Evolutionary conservation across 2,329 filamentous ascomycete species (phyloP).

Genomic region (Botrytis porri): DNA sequence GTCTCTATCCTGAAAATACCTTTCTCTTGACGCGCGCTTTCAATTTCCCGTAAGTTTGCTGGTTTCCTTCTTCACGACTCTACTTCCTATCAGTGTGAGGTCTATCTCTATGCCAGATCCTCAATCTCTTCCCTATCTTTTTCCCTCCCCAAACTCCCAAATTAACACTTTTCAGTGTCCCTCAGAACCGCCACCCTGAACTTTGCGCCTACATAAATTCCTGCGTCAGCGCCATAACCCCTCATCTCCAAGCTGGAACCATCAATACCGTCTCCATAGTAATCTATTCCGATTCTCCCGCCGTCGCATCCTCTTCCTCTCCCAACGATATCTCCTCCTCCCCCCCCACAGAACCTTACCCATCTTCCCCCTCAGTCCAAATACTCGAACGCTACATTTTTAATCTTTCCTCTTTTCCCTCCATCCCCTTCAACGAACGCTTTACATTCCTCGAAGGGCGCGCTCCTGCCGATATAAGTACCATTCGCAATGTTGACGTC

Average conservation of each 20-base stretch:
- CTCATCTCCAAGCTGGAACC: constrained; percentile 1
- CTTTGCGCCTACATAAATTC: constrained; percentile 49
- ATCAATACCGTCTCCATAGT: constrained; percentile 36
- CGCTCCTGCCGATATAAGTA: constrained; percentile 15
- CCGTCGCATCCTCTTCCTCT: background rate
- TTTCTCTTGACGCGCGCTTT: constrained; percentile 66
- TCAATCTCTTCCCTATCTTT: background rate
- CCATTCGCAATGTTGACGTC: constrained; percentile 56
- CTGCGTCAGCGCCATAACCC: constrained; percentile 8
- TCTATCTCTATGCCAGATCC: background rate
- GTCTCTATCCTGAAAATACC: constrained; percentile 62
- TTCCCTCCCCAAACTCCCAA: background rate
- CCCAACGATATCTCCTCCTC: background rate
- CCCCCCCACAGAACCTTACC: constrained; percentile 38
- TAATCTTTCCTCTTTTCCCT: constrained; percentile 42
- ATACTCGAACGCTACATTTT: constrained; percentile 45
- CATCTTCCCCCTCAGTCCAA: constrained; percentile 11
- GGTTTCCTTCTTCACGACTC: background rate
- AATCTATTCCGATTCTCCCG: constrained; percentile 30
- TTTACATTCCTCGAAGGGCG: constrained; percentile 39
- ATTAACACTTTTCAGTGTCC: constrained; percentile 42
- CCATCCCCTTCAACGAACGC: constrained; percentile 37
- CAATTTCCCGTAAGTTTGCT: constrained; percentile 52
- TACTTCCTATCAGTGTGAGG: background rate
- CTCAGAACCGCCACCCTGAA: constrained; percentile 65